A percentile compares a stretch with the other conserved stretches of the same genome.
phyloP scores from a whole-genome alignment of 306 rosid genomes.

The Begonia loranthoides region DNA sequence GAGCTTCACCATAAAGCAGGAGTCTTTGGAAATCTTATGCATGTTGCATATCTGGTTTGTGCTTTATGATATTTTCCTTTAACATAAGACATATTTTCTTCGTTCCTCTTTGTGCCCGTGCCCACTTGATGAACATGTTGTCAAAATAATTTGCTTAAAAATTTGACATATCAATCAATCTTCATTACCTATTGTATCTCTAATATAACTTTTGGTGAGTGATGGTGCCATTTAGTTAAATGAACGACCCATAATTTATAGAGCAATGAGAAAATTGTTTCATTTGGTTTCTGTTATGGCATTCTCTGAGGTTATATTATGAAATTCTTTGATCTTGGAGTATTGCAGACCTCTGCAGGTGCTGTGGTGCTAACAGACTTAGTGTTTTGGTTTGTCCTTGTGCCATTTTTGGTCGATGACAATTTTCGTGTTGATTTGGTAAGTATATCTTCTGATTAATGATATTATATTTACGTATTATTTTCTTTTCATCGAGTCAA shows the following conservation, averaged over 20 bases:
- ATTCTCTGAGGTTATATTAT: slow-evolving; percentile 6
- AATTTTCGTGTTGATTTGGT: slow-evolving; percentile 51
- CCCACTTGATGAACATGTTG: background rate
- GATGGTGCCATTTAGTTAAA: too few species aligned
- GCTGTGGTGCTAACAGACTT: slow-evolving; percentile 67
- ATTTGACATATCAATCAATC: background rate
- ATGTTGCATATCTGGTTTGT: slow-evolving; percentile 11
- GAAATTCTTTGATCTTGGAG: slow-evolving; percentile 11
- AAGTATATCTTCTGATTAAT: slow-evolving; percentile 2
- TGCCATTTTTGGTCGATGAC: slow-evolving; percentile 51
- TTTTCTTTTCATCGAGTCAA: too few species aligned
- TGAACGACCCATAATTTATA: too few species aligned
- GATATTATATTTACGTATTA: too few species aligned
- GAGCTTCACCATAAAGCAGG: slow-evolving; percentile 7
- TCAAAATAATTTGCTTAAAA: background rate
- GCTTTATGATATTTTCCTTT: background rate
- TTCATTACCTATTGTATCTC: background rate
- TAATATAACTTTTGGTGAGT: background rate
- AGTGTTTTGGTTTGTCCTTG: slow-evolving; percentile 74
- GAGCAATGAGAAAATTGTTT: background rate
- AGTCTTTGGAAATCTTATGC: slow-evolving; percentile 9
- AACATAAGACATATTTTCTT: background rate
- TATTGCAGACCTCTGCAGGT: slow-evolving; percentile 69
- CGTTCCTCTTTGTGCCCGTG: background rate
- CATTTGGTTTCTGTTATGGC: background rate